Evolutionary conservation across 208 protist species (phyloP).

Genomic region (Crithidia fasciculata): DNA sequence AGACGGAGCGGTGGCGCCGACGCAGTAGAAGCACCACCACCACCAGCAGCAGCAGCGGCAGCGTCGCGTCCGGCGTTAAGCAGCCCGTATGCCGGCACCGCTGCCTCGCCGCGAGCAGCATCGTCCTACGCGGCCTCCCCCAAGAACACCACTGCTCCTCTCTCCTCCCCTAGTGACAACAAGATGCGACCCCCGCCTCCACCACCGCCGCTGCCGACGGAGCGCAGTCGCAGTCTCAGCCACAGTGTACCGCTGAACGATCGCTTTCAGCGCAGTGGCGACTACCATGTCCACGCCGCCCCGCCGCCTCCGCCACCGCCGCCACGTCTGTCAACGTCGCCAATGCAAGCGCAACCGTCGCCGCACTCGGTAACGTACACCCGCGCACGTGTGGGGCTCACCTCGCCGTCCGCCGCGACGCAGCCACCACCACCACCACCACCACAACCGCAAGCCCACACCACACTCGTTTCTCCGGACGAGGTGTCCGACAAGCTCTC

Average conservation of each 20-base stretch:
- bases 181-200: background rate
- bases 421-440: slow-evolving; percentile 4
- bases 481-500: slow-evolving; percentile 24
- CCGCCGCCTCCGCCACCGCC: slow-evolving; percentile 26
- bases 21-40: too few species aligned
- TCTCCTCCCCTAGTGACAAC: background rate
- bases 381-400: slow-evolving; percentile 5
- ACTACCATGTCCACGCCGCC: slow-evolving; percentile 1
- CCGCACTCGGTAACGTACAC: slow-evolving; percentile 7
- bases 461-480: slow-evolving; percentile 19
- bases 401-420: background rate
- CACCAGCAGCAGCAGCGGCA: background rate
- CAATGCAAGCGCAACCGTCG: background rate
- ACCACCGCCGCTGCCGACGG: slow-evolving; percentile 16
- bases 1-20: background rate
- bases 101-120: background rate
- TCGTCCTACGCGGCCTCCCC: too few species aligned
- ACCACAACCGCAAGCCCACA: background rate
- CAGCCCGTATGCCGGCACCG: background rate
- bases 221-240: slow-evolving; percentile 22
- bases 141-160: too few species aligned
- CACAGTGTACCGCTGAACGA: slow-evolving; percentile 16
- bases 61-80: background rate
- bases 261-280: slow-evolving; percentile 5
- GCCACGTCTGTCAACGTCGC: slow-evolving; percentile 6